Evolutionary conservation across 2,329 filamentous ascomycete species (phyloP).

Genomic region (Botryotinia globosa): DNA sequence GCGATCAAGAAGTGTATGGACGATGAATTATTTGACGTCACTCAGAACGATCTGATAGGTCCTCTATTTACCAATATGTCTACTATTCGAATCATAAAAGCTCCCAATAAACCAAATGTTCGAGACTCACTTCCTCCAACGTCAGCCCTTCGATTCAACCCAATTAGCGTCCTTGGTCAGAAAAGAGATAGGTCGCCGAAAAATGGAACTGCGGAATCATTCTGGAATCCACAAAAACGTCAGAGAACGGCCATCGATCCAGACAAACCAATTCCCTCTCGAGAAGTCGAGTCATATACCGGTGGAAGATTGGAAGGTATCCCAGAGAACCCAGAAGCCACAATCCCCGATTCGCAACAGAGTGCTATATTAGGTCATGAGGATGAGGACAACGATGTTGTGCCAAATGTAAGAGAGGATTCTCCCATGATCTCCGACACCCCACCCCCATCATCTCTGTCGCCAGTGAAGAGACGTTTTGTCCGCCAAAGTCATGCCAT

Average conservation of each 20-base stretch:
- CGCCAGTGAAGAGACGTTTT: conserved; percentile 20
- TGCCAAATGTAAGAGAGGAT: conserved; percentile 30
- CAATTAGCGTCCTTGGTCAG: conserved; percentile 20
- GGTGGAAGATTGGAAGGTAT: conserved; percentile 6
- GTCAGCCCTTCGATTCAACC: conserved; percentile 36
- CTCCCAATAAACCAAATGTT: conserved; percentile 27
- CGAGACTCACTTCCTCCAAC: conserved; percentile 38
- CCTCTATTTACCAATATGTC: conserved; percentile 32
- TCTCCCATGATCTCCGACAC: conserved; percentile 29
- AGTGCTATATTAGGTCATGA: conserved; percentile 22
- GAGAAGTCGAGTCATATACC: conserved; percentile 28
- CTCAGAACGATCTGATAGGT: conserved; percentile 34
- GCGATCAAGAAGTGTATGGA: conserved; percentile 38
- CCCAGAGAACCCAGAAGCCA: conserved; percentile 15
- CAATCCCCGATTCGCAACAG: conserved; percentile 34
- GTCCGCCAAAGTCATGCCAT: conserved; percentile 17
- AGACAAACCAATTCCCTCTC: conserved; percentile 36
- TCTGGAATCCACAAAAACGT: conserved; percentile 33
- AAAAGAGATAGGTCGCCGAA: conserved; percentile 32
- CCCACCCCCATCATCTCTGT: conserved; percentile 26
- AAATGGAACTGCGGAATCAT: conserved; percentile 22
- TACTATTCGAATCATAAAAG: conserved; percentile 36
- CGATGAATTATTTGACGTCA: conserved; percentile 37
- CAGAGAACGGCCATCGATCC: conserved; percentile 33
- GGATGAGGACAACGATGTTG: conserved; percentile 16